Conservation (phyloP, 495 filamentous ascomycete species). For the Talaromyces proteolyticus region DNA sequence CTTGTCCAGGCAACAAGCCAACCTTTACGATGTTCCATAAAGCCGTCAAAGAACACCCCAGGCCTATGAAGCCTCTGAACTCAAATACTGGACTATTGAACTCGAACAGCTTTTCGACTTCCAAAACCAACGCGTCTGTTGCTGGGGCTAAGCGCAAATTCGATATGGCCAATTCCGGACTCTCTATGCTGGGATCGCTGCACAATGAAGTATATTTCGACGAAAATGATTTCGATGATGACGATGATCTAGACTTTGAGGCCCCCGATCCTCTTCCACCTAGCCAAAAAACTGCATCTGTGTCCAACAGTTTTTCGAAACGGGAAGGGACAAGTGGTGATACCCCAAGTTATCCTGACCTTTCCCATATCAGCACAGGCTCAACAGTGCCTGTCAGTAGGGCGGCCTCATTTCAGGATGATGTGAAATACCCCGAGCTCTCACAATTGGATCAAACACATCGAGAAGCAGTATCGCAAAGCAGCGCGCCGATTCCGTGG, state of each 20-base stretch:
- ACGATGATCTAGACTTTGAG: conserved; percentile 43
- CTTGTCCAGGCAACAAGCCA: conserved; percentile 11
- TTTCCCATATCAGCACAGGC: background rate
- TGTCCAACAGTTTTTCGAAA: conserved; percentile 1
- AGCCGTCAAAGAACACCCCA: conserved; percentile 34
- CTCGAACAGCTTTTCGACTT: conserved; percentile 12
- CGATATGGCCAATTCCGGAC: conserved; percentile 25
- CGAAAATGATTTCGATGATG: conserved; percentile 51
- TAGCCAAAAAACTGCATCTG: conserved; percentile 9
- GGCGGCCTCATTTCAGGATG: conserved; percentile 6
- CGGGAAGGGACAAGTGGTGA: background rate
- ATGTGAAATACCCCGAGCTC: conserved; percentile 35
- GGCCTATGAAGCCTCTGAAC: conserved; percentile 29
- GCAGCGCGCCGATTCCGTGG: conserved; percentile 55
- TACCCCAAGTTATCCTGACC: background rate
- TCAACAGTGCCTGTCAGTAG: background rate
- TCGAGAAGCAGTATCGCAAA: conserved; percentile 29
- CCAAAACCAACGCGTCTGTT: conserved; percentile 18
- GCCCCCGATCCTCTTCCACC: conserved; percentile 15
- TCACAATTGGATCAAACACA: conserved; percentile 11
- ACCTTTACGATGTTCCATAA: conserved; percentile 39
- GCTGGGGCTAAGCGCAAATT: conserved; percentile 40
- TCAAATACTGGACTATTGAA: conserved; percentile 24
- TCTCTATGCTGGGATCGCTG: conserved; percentile 32
- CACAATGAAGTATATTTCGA: conserved; percentile 45